A percentile compares a stretch with the other conserved stretches of the same genome.
Evolutionary conservation across 2,329 filamentous ascomycete species (phyloP).

Genomic region (Claviceps pazoutovae): DNA sequence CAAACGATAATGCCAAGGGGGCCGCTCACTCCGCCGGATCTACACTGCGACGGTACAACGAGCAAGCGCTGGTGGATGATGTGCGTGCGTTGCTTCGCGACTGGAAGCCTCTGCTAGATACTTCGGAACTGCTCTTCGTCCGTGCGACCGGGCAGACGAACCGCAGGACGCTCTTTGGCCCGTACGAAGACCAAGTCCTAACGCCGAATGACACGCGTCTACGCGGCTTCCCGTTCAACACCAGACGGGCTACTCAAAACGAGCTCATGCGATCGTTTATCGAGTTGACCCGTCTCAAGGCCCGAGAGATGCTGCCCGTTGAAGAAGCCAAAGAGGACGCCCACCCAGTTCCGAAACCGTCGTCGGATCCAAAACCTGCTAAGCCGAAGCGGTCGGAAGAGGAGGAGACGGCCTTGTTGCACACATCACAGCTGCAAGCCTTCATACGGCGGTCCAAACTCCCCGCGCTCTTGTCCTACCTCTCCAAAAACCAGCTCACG

Average conservation of each 20-base stretch:
- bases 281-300: conserved; percentile 81
- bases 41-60: conserved; percentile 81
- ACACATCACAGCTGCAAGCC: conserved; percentile 80
- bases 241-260: conserved; percentile 77
- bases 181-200: conserved; percentile 79
- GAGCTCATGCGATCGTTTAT: conserved; percentile 92
- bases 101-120: conserved; percentile 79
- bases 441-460: conserved; percentile 82
- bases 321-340: conserved; percentile 32
- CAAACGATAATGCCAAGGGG: conserved; percentile 88
- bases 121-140: conserved; percentile 73
- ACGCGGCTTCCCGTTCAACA: conserved; percentile 85
- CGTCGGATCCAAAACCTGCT: conserved; percentile 29
- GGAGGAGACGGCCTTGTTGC: conserved; percentile 67
- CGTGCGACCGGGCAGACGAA: conserved; percentile 81
- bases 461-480: conserved; percentile 71
- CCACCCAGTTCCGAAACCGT: conserved; percentile 24
- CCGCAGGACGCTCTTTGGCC: conserved; percentile 73
- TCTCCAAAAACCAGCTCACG: conserved; percentile 59
- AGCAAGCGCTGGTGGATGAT: conserved; percentile 78
- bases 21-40: conserved; percentile 89
- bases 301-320: conserved; percentile 60
- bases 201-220: conserved; percentile 65
- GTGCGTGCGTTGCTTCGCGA: conserved; percentile 66
- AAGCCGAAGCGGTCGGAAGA: conserved; percentile 62